phyloP scores from a whole-genome alignment of 495 filamentous ascomycete genomes.

The Aspergillus kassunensis region DNA sequence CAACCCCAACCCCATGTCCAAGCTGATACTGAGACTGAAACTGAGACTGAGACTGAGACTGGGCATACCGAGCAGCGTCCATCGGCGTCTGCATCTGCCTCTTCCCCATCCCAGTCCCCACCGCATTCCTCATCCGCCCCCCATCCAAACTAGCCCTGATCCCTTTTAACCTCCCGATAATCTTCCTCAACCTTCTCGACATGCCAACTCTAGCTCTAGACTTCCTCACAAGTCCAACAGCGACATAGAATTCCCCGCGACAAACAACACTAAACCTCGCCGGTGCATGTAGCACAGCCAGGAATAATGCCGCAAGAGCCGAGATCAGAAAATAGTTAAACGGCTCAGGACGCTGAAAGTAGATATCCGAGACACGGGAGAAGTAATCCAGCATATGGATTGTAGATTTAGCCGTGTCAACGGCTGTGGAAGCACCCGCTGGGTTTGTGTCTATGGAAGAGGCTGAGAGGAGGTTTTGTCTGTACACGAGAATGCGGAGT shows the following conservation, averaged over 20 bases:
- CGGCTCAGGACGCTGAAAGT: conserved; percentile 69
- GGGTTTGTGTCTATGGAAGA: conserved; percentile 67
- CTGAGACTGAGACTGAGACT: no score
- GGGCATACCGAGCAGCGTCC: no score
- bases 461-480: conserved; percentile 67
- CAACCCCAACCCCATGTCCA: no score
- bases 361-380: conserved; percentile 68
- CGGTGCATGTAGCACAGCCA: conserved; percentile 75
- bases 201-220: conserved; percentile 38
- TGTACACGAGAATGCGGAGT: conserved; percentile 75
- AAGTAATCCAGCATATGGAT: conserved; percentile 68
- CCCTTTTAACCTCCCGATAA: conserved; percentile 36
- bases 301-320: conserved; percentile 71
- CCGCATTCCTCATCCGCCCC: no score
- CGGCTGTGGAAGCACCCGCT: conserved; percentile 58
- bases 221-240: conserved; percentile 71
- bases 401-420: conserved; percentile 73
- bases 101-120: no score
- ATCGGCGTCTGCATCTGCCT: neutral
- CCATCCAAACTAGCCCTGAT: conserved; percentile 27
- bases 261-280: conserved; percentile 64
- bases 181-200: conserved; percentile 37
- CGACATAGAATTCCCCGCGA: conserved; percentile 75
- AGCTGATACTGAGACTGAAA: neutral
- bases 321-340: conserved; percentile 85